These are phyloP conservation scores for Peterozyma xylosa DNA, from an alignment of 805 yeast species.

Conservation along the genomic window DNA sequence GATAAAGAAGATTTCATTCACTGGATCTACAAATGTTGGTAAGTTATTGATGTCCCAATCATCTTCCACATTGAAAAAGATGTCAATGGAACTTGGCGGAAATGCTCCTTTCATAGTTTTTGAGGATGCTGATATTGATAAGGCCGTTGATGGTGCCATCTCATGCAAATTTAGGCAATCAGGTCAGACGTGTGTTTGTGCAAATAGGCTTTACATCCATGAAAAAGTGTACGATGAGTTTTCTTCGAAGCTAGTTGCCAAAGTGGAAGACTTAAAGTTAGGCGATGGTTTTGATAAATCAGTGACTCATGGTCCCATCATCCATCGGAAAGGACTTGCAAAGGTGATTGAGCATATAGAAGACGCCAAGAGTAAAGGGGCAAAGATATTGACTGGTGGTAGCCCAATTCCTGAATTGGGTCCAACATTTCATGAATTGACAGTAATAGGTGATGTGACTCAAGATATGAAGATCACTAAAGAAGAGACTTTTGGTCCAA, in stretches of 20 bases:
- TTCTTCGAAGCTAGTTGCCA: slow-evolving; percentile 36
- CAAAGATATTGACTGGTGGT: slow-evolving; percentile 56
- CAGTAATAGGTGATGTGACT: slow-evolving; percentile 55
- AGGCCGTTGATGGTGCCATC: slow-evolving; percentile 60
- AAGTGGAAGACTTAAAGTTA: slow-evolving; percentile 35
- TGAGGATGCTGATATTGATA: slow-evolving; percentile 61
- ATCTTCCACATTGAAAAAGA: slow-evolving; percentile 56
- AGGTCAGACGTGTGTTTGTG: slow-evolving; percentile 81
- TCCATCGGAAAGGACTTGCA: slow-evolving; percentile 51
- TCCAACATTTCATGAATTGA: slow-evolving; percentile 57
- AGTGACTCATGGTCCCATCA: slow-evolving; percentile 71
- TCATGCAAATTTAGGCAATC: slow-evolving; percentile 66
- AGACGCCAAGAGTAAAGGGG: slow-evolving; percentile 64
- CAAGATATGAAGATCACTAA: slow-evolving; percentile 45
- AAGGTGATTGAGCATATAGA: slow-evolving; percentile 57
- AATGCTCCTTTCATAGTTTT: slow-evolving; percentile 75
- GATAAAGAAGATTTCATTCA: slow-evolving; percentile 64
- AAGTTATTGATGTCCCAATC: slow-evolving; percentile 58
- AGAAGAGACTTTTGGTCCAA: slow-evolving; percentile 83
- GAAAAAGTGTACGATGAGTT: slow-evolving; percentile 55
- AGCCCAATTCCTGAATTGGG: slow-evolving; percentile 44
- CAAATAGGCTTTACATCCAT: slow-evolving; percentile 66
- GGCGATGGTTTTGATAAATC: slow-evolving; percentile 59
- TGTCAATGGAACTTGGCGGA: slow-evolving; percentile 73
- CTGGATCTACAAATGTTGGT: slow-evolving; percentile 75